phyloP scores from a whole-genome alignment of 1,139 yeast genomes.

The Taphrina flavorubra region DNA sequence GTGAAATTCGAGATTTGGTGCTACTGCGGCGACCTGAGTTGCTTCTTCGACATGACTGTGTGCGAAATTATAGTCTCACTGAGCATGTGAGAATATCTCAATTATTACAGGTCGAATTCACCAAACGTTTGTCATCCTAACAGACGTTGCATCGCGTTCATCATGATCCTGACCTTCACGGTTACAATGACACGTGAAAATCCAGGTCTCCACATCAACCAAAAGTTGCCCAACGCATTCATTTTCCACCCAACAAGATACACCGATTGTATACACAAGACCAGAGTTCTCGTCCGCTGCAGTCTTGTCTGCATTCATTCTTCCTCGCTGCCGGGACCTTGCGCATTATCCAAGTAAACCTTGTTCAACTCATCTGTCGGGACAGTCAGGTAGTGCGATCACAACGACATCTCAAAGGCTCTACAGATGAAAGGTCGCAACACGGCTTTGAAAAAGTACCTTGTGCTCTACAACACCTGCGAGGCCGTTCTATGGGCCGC shows the following conservation, averaged over 20 bases:
- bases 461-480: conserved; percentile 64
- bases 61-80: background rate
- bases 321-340: no score
- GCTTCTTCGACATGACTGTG: background rate
- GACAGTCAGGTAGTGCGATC: no score
- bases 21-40: background rate
- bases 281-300: background rate
- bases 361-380: no score
- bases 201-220: background rate
- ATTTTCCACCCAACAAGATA: background rate
- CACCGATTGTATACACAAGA: background rate
- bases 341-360: no score
- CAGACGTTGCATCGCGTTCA: no score
- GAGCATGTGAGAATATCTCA: no score
- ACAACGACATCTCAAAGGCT: background rate
- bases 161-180: no score
- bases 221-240: conserved; percentile 11
- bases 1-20: background rate
- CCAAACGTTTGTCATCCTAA: no score
- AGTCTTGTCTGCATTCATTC: background rate
- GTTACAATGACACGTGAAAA: background rate
- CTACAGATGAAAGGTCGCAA: conserved; percentile 13
- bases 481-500: conserved; percentile 73
- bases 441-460: conserved; percentile 47
- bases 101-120: no score